phyloP scores from a whole-genome alignment of 179 eudicot genomes.

The Monotropa hypopitys region DNA sequence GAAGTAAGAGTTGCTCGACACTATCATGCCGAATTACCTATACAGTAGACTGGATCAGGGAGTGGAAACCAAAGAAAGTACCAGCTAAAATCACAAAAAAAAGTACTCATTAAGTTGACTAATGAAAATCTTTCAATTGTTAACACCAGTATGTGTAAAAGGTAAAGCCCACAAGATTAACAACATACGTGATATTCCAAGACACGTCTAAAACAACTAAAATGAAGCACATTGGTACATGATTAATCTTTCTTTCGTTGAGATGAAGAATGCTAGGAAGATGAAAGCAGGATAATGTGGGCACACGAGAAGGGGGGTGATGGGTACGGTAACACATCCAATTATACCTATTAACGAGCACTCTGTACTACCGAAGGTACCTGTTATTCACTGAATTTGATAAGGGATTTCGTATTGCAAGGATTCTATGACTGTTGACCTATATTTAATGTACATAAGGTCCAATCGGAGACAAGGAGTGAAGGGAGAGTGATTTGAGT shows the following conservation, averaged over 20 bases:
- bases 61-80: neutral
- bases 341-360: too few relatives aligned
- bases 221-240: neutral
- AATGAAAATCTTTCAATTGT: neutral
- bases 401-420: too few relatives aligned
- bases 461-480: too few relatives aligned
- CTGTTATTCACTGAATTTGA: too few relatives aligned
- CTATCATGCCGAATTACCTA: conserved; percentile 85
- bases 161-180: neutral
- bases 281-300: neutral
- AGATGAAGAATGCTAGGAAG: neutral
- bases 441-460: too few relatives aligned
- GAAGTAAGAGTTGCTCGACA: conserved; percentile 79
- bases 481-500: too few relatives aligned
- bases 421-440: too few relatives aligned
- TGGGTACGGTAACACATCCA: too few relatives aligned
- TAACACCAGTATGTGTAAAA: neutral
- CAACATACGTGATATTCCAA: neutral
- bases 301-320: too few relatives aligned
- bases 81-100: neutral
- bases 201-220: neutral
- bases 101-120: neutral
- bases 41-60: conserved; percentile 4
- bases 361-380: too few relatives aligned
- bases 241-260: neutral